phyloP scores from a whole-genome alignment of 2,329 filamentous ascomycete species.

The Dactylellina drechsleri region DNA sequence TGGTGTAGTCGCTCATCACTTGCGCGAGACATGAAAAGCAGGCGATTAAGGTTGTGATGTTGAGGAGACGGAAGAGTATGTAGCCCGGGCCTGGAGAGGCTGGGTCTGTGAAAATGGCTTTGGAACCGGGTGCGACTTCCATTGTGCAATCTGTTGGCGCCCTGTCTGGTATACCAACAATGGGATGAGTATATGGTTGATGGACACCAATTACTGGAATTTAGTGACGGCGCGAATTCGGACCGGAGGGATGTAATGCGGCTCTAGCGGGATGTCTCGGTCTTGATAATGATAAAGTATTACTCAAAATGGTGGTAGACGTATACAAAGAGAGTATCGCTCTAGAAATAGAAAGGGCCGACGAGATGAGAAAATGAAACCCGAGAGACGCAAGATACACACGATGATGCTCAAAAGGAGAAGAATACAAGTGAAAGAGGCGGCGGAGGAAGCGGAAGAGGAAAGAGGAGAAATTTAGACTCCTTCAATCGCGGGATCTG shows the following conservation, averaged over 20 bases:
- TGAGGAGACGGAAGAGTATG: slow-evolving; percentile 47
- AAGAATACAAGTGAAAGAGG: slow-evolving; percentile 14
- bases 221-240: too few relatives aligned
- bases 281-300: too few relatives aligned
- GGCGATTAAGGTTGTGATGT: slow-evolving; percentile 44
- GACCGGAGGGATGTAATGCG: background rate
- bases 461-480: slow-evolving; percentile 7
- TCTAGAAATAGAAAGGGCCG: background rate
- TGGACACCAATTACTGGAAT: too few relatives aligned
- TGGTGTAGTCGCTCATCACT: slow-evolving; percentile 42
- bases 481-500: slow-evolving; percentile 43
- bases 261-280: too few relatives aligned
- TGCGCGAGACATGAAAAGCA: slow-evolving; percentile 44
- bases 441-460: slow-evolving; percentile 42
- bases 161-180: too few relatives aligned
- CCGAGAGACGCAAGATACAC: slow-evolving; percentile 2
- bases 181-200: too few relatives aligned
- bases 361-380: slow-evolving; percentile 3
- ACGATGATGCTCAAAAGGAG: slow-evolving; percentile 2
- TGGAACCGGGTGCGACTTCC: slow-evolving; percentile 49
- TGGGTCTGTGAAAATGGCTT: slow-evolving; percentile 22
- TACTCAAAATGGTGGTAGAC: too few relatives aligned
- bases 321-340: background rate
- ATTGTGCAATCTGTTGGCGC: slow-evolving; percentile 17
- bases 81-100: slow-evolving; percentile 45